These are phyloP conservation scores for Diaporthe sp. DNA, from an alignment of 2,329 filamentous ascomycete species.

Conservation along the genomic window DNA sequence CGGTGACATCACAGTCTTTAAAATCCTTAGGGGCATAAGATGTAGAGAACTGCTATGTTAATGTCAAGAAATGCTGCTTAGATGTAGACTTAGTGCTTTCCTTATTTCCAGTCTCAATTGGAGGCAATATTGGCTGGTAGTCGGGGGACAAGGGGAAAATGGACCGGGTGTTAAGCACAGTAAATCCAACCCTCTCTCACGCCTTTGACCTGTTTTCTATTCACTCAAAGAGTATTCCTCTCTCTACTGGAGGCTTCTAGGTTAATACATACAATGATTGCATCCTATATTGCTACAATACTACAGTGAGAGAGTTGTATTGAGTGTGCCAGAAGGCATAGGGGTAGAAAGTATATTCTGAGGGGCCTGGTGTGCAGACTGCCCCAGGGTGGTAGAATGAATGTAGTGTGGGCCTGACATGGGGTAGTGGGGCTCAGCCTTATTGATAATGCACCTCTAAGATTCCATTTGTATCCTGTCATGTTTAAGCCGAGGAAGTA, in stretches of 20 bases:
- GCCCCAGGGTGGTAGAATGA: too few species aligned
- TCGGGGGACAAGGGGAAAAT: background rate
- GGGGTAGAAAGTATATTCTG: too few species aligned
- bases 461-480: too few species aligned
- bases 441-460: too few species aligned
- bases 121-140: background rate
- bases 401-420: too few species aligned
- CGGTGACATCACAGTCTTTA: constrained; percentile 16
- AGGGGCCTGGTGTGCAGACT: too few species aligned
- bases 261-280: constrained; percentile 9
- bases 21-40: constrained; percentile 11
- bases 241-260: constrained; percentile 18
- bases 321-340: background rate
- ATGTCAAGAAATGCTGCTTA: background rate
- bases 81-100: background rate
- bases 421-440: background rate
- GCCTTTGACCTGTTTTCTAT: constrained; percentile 15
- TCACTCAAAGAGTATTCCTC: background rate
- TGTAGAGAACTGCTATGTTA: constrained; percentile 19
- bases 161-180: constrained; percentile 4
- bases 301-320: background rate
- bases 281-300: background rate
- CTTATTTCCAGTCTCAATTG: background rate
- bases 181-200: constrained; percentile 13
- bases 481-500: too few species aligned